Evolutionary conservation across 345 rosid genomes (phyloP), one percentile per base, ranked within the genome.

Genomic region (Bruguiera gymnorhiza): DNA sequence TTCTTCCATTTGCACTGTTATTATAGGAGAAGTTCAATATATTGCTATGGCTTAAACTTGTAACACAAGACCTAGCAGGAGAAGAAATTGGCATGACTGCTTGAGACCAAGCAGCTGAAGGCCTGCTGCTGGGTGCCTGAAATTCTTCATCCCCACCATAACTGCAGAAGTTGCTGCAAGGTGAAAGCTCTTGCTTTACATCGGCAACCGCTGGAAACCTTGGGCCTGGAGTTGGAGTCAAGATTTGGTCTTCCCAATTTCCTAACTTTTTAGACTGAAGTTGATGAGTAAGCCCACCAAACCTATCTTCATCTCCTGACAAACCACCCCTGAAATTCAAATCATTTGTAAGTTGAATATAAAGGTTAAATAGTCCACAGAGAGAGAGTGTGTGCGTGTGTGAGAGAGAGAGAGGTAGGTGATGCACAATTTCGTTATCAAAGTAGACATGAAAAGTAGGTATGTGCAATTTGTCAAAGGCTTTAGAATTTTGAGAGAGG

Each of bases 121-220:
- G 68, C 60, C 61, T 68, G 19, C 71, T 63, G 29, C 16, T 23
- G 24, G 27, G 52, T 13, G 58, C 32, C 10, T 68, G 82, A 60
- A 82, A 77, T 65, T 82, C 83, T 51, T 73, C 76, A 30, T 56
- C 79, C 48, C 68, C 81, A 67, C 51, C 79, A 56, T 15, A 23
- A 65, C 71, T 74, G 52, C 76, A 80, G 53, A 76, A 56, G 67
- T 73, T 80, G 72, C 37, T 76, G 10, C 46, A 73, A 66, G 73
- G 83, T 51, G 85, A 27, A 43, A 70, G 69, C 62, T 85, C 87
- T 79, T 83, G 85, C 73, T 83, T 82, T 39, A 79, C 68, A 74
- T 82, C 81, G 48, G 72, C 59, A 52, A 67, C 70, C 6, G 51
- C 66, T 16, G 58, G 36, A 24, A 30, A 10, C 26, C 80, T 69